Conservation (phyloP, 495 filamentous ascomycete species). For the Darksidea phi region DNA sequence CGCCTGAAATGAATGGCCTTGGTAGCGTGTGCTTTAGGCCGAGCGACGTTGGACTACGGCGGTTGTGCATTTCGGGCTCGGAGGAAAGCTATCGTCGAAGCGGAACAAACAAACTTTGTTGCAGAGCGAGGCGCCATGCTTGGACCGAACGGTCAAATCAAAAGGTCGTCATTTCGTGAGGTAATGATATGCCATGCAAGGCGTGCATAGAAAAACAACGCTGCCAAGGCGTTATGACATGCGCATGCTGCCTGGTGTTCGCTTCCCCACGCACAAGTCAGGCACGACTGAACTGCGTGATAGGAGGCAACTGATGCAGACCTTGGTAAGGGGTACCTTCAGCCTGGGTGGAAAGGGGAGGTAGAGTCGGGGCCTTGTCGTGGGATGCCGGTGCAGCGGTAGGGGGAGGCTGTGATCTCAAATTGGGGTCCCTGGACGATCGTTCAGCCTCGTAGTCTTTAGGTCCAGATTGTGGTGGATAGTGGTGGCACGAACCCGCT, state of each 20-base stretch:
- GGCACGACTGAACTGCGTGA: not conserved
- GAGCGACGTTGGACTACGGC: not conserved
- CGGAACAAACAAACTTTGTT: not conserved
- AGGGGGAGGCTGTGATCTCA: constrained; percentile 18
- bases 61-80: not conserved
- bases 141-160: not conserved
- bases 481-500: constrained; percentile 40
- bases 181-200: not conserved
- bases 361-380: not conserved
- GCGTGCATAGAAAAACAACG: not conserved
- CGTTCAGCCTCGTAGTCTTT: constrained; percentile 35
- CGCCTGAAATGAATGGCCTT: not conserved
- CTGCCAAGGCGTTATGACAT: not conserved
- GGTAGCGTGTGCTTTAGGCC: not conserved
- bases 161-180: not conserved
- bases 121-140: not conserved
- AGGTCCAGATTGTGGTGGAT: constrained; percentile 36
- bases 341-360: not conserved
- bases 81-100: not conserved
- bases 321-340: not conserved
- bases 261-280: not conserved
- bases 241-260: not conserved
- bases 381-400: constrained; percentile 7
- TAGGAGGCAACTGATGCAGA: not conserved
- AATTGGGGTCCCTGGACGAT: constrained; percentile 35